Conservation (phyloP, 2,329 filamentous ascomycete genomes). For the Fonsecaea nubica region DNA sequence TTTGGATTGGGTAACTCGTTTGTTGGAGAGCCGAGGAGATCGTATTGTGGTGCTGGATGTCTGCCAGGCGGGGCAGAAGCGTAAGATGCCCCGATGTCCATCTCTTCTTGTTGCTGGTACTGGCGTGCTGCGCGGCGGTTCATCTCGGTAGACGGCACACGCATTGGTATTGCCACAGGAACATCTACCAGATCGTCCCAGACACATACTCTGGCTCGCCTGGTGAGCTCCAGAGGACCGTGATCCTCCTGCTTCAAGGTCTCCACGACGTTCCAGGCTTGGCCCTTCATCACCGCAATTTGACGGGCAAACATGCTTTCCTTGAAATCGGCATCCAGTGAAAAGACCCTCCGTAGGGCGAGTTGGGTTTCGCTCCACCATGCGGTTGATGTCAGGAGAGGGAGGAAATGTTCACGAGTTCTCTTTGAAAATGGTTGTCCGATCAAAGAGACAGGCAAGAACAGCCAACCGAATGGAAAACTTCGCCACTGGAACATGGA, state of each 20-base stretch:
- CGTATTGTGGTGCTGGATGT: conserved; percentile 57
- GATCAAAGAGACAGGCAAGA: conserved; percentile 93
- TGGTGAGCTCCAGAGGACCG: conserved; percentile 89
- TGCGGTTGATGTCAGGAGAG: conserved; percentile 86
- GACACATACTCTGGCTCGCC: conserved; percentile 88
- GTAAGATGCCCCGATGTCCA: conserved; percentile 82
- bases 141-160: conserved; percentile 82
- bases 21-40: conserved; percentile 69
- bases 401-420: conserved; percentile 93
- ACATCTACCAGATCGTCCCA: conserved; percentile 99
- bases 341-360: conserved; percentile 84
- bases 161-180: conserved; percentile 89
- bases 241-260: conserved; percentile 92
- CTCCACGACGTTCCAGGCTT: conserved; percentile 99
- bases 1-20: conserved; percentile 75
- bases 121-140: conserved; percentile 62
- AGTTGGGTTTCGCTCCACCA: conserved; percentile 98
- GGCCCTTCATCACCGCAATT: conserved; percentile 98
- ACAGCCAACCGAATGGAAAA: conserved; percentile 98
- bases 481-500: conserved; percentile 66
- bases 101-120: conserved; percentile 70
- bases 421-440: conserved; percentile 94
- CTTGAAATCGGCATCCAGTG: conserved; percentile 92
- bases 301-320: conserved; percentile 99
- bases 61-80: conserved; percentile 58